phyloP scores from a whole-genome alignment of 495 filamentous ascomycete species.

The Penicillium riverlandense region DNA sequence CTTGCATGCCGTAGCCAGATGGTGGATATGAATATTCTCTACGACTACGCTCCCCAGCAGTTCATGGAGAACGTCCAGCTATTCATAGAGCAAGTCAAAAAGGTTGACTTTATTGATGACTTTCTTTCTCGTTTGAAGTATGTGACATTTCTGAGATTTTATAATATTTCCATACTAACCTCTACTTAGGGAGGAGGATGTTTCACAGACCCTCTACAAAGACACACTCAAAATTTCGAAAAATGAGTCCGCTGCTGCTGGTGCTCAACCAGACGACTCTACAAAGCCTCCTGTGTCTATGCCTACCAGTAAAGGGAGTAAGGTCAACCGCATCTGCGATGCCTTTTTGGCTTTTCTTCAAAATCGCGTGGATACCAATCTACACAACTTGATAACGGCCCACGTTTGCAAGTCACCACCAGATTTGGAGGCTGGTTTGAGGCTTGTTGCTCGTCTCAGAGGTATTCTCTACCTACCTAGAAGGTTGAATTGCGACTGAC shows the following conservation, averaged over 20 bases:
- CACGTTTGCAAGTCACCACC: constrained; percentile 90
- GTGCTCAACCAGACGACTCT: constrained; percentile 14
- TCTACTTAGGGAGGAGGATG: constrained; percentile 72
- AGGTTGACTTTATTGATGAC: constrained; percentile 78
- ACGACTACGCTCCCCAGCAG: constrained; percentile 78
- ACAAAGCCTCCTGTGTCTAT: constrained; percentile 2
- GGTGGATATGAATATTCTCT: constrained; percentile 97
- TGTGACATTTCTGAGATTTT: constrained; percentile 12
- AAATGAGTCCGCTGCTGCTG: constrained; percentile 22
- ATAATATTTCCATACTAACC: constrained; percentile 6
- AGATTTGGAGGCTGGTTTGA: constrained; percentile 77
- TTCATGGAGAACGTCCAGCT: constrained; percentile 69
- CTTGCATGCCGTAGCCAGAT: constrained; percentile 81
- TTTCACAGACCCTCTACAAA: constrained; percentile 87
- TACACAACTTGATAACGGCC: constrained; percentile 91
- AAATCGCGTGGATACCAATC: constrained; percentile 54
- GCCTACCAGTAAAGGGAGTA: constrained; percentile 34
- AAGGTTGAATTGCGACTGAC: constrained; percentile 8
- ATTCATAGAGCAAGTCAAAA: constrained; percentile 83
- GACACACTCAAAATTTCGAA: constrained; percentile 54
- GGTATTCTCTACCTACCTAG: constrained; percentile 22
- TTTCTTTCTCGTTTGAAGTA: constrained; percentile 87
- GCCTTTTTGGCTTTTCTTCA: constrained; percentile 66
- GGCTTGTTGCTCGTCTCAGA: constrained; percentile 69
- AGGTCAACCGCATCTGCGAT: constrained; percentile 86